Base-by-base conservation (phyloP, 2,329 filamentous ascomycete genomes). In the Pseudonectria foliicola region DNA sequence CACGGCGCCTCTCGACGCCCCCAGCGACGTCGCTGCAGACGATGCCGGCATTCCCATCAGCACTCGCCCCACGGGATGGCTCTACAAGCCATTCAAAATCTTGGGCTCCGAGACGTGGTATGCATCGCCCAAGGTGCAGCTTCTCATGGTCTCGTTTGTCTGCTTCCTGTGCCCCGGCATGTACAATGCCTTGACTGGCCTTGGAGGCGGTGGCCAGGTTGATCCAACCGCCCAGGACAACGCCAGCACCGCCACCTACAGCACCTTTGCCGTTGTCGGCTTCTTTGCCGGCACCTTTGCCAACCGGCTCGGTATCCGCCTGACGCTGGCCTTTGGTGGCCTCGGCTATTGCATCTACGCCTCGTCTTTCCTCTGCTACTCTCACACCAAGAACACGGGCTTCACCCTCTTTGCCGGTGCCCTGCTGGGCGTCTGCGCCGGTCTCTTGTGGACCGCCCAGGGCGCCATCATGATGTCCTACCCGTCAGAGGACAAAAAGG, bases 391-490 rank as follows among this genome's bases (percentile, higher is more conserved):
- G 35, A 82, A 82, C 54, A 63, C 71, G 40, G 81, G 80, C 40
- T 89, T 86, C 62, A 77, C 80, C 55, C 76, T 84, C 49, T 88
- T 89, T 49, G 77, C 85, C 6, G 85, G 85, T 47, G 80, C 79
- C 12, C 71, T 86, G 42, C 75, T 89, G 30, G 85, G 85, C 60
- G 65, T 86, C 38, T 89, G 84, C 54, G 85, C 85, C 30, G 85
- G 82, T 54, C 69, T 90, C 26, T 69, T 92, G 25, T 92, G 85
- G 85, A 82, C 81, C 24, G 85, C 82, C 1, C 85, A 90, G 62
- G 85, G 85, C 40, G 80, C 83, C 39, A 85, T 90, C 54, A 89
- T 90, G 82, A 90, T 94, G 77, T 80, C 84, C 27, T 95, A 95
- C 59, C 88, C 88, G 2, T 69, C 75, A 13, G 89, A 95, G 63